Percentiles rank a stretch among this genome's conserved stretches.
phyloP scores from a whole-genome alignment of 441 rosid genomes.

The Syzygium syzygioides region DNA sequence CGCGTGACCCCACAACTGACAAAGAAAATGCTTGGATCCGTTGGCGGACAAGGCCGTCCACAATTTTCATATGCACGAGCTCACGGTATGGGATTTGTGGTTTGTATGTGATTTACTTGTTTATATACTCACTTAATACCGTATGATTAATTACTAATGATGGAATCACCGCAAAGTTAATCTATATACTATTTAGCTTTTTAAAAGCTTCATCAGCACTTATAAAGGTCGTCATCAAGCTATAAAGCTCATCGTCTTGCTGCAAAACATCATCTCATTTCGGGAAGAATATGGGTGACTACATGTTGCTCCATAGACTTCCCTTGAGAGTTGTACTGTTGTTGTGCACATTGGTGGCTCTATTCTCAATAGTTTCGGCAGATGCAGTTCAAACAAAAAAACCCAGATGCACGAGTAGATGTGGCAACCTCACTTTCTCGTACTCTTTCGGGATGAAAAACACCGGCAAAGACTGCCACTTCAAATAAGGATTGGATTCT shows the following conservation, averaged over 20 bases:
- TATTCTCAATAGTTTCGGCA: accelerated
- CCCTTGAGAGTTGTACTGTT: neutral
- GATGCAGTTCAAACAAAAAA: neutral
- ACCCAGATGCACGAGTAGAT: constrained; percentile 11
- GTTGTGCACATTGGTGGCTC: neutral
- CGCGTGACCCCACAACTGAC: neutral
- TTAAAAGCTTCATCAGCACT: neutral
- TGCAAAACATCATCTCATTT: neutral
- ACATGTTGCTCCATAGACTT: neutral
- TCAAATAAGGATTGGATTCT: neutral
- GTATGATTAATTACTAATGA: neutral
- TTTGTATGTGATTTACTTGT: no score
- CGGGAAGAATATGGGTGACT: neutral
- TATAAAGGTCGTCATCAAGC: neutral
- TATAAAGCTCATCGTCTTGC: neutral
- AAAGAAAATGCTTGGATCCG: neutral
- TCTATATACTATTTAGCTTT: neutral
- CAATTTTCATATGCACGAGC: neutral
- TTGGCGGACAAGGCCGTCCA: neutral
- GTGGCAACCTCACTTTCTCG: constrained; percentile 21
- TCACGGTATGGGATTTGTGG: neutral
- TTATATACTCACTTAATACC: neutral
- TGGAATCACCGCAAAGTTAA: neutral
- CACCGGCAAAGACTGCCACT: constrained; percentile 2
- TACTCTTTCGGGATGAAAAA: constrained; percentile 30